Conservation (phyloP, 2,329 filamentous ascomycete genomes). For the Xylaria arbuscula region DNA sequence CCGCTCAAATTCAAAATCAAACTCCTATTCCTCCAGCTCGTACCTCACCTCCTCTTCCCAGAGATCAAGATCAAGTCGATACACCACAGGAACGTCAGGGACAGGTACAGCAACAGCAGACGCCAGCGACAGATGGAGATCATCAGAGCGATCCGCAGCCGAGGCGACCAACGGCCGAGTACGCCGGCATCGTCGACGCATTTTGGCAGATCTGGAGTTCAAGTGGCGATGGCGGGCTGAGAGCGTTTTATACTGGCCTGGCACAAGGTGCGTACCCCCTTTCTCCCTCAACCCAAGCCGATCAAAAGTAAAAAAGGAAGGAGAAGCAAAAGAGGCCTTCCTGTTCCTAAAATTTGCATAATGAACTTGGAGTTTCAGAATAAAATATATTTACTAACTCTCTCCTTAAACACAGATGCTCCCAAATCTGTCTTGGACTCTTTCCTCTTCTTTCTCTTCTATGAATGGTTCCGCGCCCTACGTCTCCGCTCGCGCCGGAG, state of each 20-base stretch:
- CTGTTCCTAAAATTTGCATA: background rate
- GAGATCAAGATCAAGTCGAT: constrained; percentile 12
- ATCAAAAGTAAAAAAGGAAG: too few relatives aligned
- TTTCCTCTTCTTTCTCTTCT: constrained; percentile 88
- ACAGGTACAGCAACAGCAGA: background rate
- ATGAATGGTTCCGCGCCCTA: constrained; percentile 62
- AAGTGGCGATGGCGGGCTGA: constrained; percentile 73
- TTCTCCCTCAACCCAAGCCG: too few relatives aligned
- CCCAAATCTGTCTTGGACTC: constrained; percentile 77
- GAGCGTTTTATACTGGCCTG: constrained; percentile 76
- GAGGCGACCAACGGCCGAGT: constrained; percentile 50
- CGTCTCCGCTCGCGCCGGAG: constrained; percentile 31
- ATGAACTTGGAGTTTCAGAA: too few relatives aligned
- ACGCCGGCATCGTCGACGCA: constrained; percentile 75
- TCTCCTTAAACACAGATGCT: constrained; percentile 58
- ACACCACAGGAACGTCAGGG: constrained; percentile 2
- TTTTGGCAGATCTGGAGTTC: constrained; percentile 72
- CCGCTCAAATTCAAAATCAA: constrained; percentile 25
- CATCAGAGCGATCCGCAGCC: constrained; percentile 3
- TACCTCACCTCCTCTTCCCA: constrained; percentile 30
- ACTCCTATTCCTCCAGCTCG: constrained; percentile 29
- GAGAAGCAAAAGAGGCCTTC: constrained; percentile 42
- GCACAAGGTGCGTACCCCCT: constrained; percentile 41
- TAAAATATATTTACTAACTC: background rate
- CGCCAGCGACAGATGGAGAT: constrained; percentile 14